Evolutionary conservation across 306 rosid species (phyloP).

Genomic region (Inga leiocalycina): DNA sequence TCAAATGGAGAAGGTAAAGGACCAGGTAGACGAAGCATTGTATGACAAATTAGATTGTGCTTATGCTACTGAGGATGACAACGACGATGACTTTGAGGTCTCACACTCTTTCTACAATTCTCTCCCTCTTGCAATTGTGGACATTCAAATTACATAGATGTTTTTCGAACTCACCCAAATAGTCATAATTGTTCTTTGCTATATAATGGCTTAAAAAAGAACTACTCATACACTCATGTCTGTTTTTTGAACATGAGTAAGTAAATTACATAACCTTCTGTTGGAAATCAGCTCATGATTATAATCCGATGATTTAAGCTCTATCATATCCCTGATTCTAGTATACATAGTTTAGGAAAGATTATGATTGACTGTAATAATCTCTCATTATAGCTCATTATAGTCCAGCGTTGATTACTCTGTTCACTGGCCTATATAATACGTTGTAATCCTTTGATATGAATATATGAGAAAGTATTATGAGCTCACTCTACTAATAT

Average conservation of each 20-base stretch:
- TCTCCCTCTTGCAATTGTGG: neutral
- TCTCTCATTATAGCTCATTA: no score
- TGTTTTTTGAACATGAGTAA: neutral
- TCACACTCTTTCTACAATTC: slow-evolving; percentile 7
- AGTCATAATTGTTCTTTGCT: neutral
- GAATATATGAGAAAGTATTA: no score
- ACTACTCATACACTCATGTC: neutral
- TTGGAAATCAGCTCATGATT: no score
- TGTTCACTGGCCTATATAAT: no score
- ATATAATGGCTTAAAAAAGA: neutral
- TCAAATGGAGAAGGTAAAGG: slow-evolving; percentile 77
- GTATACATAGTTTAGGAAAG: no score
- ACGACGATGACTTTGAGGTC: slow-evolving; percentile 77
- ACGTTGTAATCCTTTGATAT: no score
- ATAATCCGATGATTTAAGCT: no score
- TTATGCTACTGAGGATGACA: slow-evolving; percentile 63
- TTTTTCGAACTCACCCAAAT: neutral
- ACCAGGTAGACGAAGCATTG: slow-evolving; percentile 69
- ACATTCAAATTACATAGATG: neutral
- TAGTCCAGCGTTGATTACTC: no score
- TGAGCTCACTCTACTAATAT: no score
- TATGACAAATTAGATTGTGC: slow-evolving; percentile 72
- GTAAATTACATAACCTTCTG: neutral
- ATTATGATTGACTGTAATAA: no score
- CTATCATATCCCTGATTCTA: no score